Percentiles rank a stretch among this genome's conserved stretches.
These are phyloP conservation scores for Mortierella antarctica DNA, from an alignment of 192 early-diverging fungal species.

Conservation along the genomic window DNA sequence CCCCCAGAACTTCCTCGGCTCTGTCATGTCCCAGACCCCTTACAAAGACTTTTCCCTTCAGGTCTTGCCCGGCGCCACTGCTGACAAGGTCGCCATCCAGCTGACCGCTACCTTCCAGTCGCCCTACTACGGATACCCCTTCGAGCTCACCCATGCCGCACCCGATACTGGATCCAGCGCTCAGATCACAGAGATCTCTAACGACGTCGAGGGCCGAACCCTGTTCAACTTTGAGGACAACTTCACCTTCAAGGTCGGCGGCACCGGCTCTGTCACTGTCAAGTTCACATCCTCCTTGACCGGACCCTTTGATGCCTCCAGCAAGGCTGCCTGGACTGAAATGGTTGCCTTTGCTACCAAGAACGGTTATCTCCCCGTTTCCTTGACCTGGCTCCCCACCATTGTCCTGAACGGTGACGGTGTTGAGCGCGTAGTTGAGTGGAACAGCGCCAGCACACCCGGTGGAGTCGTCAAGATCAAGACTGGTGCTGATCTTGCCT, in stretches of 20 bases:
- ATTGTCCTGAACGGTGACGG: constrained; percentile 29
- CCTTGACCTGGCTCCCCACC: constrained; percentile 1
- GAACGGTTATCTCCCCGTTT: constrained; percentile 19
- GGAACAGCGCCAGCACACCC: background rate
- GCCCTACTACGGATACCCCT: constrained; percentile 33
- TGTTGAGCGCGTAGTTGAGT: constrained; percentile 21
- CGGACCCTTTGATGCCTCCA: background rate
- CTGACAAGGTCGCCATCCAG: background rate
- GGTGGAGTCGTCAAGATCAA: background rate
- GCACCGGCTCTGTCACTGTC: constrained; percentile 12
- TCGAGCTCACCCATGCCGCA: constrained; percentile 3
- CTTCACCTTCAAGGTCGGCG: constrained; percentile 15
- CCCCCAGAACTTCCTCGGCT: constrained; percentile 11
- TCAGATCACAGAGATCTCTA: background rate
- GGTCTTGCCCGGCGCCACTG: constrained; percentile 2
- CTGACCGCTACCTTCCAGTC: constrained; percentile 42
- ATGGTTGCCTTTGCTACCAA: constrained; percentile 18
- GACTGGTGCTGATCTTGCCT: constrained; percentile 34
- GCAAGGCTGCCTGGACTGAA: background rate
- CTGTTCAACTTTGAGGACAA: constrained; percentile 21
- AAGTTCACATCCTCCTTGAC: constrained; percentile 13
- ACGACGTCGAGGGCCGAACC: background rate
- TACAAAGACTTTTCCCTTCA: constrained; percentile 41
- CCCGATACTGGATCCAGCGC: background rate
- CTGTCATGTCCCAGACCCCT: constrained; percentile 32